A percentile compares a stretch with the other conserved stretches of the same genome.
phyloP scores from a whole-genome alignment of 805 yeast genomes.

The Lachancea meyersii region DNA sequence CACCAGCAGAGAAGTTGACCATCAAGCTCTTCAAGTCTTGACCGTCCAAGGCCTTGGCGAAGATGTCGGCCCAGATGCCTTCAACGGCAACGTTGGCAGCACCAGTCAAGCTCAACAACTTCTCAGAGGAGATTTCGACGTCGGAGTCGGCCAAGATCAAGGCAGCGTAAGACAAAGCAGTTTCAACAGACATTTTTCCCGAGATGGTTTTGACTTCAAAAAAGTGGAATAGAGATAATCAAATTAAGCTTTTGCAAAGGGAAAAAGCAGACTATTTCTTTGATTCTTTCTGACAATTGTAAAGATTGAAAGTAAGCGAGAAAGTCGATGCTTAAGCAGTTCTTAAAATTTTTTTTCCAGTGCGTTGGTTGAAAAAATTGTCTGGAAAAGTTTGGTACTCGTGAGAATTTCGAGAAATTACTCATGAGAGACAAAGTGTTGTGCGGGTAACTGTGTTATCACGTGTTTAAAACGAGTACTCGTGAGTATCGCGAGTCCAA shows the following conservation, averaged over 20 bases:
- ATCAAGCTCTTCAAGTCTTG: constrained; percentile 67
- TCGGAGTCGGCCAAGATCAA: constrained; percentile 97
- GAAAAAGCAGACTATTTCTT: constrained; percentile 34
- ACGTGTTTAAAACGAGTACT: too few species aligned
- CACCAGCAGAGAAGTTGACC: constrained; percentile 50
- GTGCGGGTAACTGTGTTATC: too few species aligned
- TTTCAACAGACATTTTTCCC: constrained; percentile 68
- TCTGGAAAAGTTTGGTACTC: constrained; percentile 6
- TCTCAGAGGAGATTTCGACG: constrained; percentile 82
- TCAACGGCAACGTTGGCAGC: constrained; percentile 77
- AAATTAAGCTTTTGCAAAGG: constrained; percentile 26
- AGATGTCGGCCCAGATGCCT: constrained; percentile 74
- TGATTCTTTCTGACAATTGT: constrained; percentile 12
- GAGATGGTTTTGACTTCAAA: constrained; percentile 9
- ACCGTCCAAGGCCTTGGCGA: constrained; percentile 77
- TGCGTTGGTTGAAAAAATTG: background rate
- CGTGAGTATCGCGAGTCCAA: too few species aligned
- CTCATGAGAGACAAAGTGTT: too few species aligned
- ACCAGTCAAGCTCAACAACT: constrained; percentile 62
- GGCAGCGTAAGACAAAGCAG: constrained; percentile 96
- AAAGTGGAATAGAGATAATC: constrained; percentile 31
- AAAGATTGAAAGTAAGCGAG: background rate
- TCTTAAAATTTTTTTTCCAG: constrained; percentile 7
- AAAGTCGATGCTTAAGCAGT: constrained; percentile 4
- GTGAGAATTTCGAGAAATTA: too few species aligned